These are phyloP conservation scores for Strobilomyces confusus DNA, from an alignment of 768 basidiomycete genomes.

Conservation along the genomic window DNA sequence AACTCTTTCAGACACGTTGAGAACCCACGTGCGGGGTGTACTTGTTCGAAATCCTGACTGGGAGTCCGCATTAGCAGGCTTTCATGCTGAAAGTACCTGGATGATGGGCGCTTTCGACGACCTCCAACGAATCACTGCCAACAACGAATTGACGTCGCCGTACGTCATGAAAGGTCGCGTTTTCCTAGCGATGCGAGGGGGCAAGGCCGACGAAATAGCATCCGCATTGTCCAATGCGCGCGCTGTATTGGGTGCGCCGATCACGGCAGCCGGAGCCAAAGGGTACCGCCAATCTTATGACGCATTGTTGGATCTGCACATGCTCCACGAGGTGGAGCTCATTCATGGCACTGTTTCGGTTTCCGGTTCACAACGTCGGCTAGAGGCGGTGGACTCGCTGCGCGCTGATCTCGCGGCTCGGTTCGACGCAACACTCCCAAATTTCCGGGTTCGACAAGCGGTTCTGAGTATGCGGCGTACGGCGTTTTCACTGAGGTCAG, in stretches of 20 bases:
- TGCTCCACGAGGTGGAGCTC: constrained; percentile 80
- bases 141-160: constrained; percentile 48
- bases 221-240: constrained; percentile 63
- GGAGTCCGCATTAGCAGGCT: constrained; percentile 71
- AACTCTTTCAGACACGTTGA: constrained; percentile 69
- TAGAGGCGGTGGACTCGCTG: constrained; percentile 39
- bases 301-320: constrained; percentile 77
- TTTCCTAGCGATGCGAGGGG: constrained; percentile 71
- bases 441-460: constrained; percentile 84
- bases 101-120: constrained; percentile 93
- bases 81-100: constrained; percentile 92
- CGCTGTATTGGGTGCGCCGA: constrained; percentile 68
- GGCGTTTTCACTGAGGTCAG: constrained; percentile 71
- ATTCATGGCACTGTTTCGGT: constrained; percentile 47
- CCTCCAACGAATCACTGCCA: constrained; percentile 58
- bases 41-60: constrained; percentile 82
- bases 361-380: constrained; percentile 35
- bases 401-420: constrained; percentile 51
- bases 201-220: constrained; percentile 42
- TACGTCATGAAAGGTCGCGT: constrained; percentile 74
- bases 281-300: constrained; percentile 89
- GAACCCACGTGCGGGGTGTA: constrained; percentile 92
- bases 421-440: constrained; percentile 75
- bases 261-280: constrained; percentile 73
- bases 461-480: constrained; percentile 86